These are phyloP conservation scores for Coniferiporia sulphurascens DNA, from an alignment of 1,284 basidiomycete genomes.

Conservation along the genomic window DNA sequence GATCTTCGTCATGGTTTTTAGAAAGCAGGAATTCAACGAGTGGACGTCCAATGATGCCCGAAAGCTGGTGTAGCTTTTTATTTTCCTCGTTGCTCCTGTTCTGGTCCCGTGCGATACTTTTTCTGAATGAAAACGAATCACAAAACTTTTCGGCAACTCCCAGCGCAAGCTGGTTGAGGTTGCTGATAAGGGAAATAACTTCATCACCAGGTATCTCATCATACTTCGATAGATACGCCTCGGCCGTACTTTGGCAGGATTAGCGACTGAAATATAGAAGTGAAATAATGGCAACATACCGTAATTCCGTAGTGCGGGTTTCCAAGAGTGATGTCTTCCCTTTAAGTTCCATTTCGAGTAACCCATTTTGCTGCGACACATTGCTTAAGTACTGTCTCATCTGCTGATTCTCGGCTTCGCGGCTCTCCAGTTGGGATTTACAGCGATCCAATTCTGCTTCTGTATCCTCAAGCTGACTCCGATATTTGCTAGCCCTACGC, in stretches of 20 bases:
- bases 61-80: neutral
- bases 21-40: neutral
- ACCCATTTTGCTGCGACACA: neutral
- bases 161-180: neutral
- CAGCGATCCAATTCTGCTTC: neutral
- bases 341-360: neutral
- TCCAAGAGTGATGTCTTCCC: neutral
- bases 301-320: neutral
- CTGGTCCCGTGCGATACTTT: neutral
- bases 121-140: neutral
- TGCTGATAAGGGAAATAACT: conserved; percentile 1
- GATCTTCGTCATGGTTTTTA: neutral
- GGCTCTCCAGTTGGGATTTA: neutral
- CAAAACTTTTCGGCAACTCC: neutral
- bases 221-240: conserved; percentile 4
- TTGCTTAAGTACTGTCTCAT: neutral
- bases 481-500: neutral
- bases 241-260: neutral
- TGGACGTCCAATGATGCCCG: neutral
- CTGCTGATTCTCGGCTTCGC: neutral
- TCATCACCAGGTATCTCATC: conserved; percentile 8
- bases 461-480: neutral
- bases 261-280: neutral
- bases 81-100: neutral
- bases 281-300: neutral